Evolutionary conservation across 495 filamentous ascomycete species (phyloP), one percentile per base, ranked within the genome.

Genomic region (Trypethelium eluteriae): DNA sequence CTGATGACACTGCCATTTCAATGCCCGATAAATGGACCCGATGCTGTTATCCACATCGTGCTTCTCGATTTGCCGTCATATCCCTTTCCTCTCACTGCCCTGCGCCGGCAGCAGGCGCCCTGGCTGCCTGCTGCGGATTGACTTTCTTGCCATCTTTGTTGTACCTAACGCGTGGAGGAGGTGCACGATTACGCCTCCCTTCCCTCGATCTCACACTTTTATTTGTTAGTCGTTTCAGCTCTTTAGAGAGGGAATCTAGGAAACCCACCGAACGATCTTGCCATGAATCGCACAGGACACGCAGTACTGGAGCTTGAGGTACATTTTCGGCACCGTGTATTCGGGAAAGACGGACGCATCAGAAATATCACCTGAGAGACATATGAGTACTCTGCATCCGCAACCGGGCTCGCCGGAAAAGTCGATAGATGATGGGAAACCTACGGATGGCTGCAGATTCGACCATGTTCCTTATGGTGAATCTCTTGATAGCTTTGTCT

Each of bases 101-200:
- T 35, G 53, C 53, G 10, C 25, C 53, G 18, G 5, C 56, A 65
- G 81, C 76, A 76, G 25, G 25, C 25, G 82, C 82, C 82, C 88
- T 88, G 56, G 82, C 83, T 69, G 88, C 87, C 79, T 93, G 89
- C 79, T 90, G 92, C 67, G 95, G 93, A 81, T 87, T 91, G 79
- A 99, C 86, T 88, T 98, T 99, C 90, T 99, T 99, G 84, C 94
- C 94, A 79, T 99, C 94, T 88, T 98, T 98, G 88, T 99, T 99
- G 89, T 96, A 99, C 72, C 94, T 85, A 74, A 98, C 92, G 73
- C 94, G 85, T 74, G 94, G 94, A 73, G 94, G 94, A 73, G 94
- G 94, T 75, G 94, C 94, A 81, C 94, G 89, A 89, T 99, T 99
- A 81, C 95, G 93, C 79, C 94, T 92, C 72, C 94, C 94, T 81